A percentile compares a stretch with the other conserved stretches of the same genome.
phyloP scores from a whole-genome alignment of 2,329 filamentous ascomycete genomes.

The Aurifilum marmelostoma region DNA sequence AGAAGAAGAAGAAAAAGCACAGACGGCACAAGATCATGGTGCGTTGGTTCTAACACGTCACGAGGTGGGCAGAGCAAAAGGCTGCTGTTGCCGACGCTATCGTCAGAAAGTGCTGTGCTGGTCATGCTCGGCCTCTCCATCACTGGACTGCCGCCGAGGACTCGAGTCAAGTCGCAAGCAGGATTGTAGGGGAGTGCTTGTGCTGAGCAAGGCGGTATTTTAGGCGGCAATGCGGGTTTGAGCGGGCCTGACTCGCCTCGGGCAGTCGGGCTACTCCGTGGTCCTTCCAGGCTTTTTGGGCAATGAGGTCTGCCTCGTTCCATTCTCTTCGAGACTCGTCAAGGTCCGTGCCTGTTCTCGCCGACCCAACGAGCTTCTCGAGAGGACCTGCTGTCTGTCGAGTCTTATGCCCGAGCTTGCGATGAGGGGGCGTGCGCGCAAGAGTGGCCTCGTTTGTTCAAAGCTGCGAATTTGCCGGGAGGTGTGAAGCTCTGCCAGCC shows the following conservation, averaged over 20 bases:
- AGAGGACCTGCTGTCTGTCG: background rate
- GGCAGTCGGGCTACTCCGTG: slow-evolving; percentile 1
- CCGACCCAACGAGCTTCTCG: background rate
- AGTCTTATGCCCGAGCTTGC: background rate
- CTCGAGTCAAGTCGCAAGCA: slow-evolving; percentile 25
- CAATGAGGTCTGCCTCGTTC: background rate
- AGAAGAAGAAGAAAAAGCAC: background rate
- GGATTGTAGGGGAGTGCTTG: slow-evolving; percentile 9
- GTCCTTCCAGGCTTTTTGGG: background rate
- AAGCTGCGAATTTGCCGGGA: background rate
- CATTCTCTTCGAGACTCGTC: background rate
- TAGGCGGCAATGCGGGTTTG: slow-evolving; percentile 23
- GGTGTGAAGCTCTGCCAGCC: background rate
- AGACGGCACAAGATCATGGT: background rate
- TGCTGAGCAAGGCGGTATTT: slow-evolving; percentile 22
- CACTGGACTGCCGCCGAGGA: slow-evolving; percentile 17
- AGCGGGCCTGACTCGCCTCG: slow-evolving; percentile 25
- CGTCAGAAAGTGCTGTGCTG: slow-evolving; percentile 9
- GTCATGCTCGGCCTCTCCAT: slow-evolving; percentile 26
- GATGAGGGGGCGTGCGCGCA: background rate
- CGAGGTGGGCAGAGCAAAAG: slow-evolving; percentile 8
- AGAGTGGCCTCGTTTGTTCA: background rate
- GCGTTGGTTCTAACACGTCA: slow-evolving; percentile 19
- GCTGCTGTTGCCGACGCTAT: slow-evolving; percentile 15
- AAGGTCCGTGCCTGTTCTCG: background rate